Conservation (phyloP, 2,329 filamentous ascomycete species). For the Exserohilum rostratum region DNA sequence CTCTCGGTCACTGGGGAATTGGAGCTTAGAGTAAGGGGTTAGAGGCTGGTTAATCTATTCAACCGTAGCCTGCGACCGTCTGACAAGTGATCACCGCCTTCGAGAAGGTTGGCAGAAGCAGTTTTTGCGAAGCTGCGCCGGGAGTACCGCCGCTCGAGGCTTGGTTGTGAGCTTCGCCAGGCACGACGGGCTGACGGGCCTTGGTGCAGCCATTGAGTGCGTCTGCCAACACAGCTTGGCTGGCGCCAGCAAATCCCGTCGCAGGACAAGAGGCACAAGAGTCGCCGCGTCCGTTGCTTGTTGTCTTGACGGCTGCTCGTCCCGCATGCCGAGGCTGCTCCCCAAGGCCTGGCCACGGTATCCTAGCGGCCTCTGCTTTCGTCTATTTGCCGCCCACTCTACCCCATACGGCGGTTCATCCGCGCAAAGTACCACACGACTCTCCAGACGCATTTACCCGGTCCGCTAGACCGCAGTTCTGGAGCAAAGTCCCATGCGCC, state of each 20-base stretch:
- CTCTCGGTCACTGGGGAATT: slow-evolving; percentile 13
- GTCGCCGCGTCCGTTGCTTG: slow-evolving; percentile 11
- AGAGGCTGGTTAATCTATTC: slow-evolving; percentile 25
- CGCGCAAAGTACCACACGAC: slow-evolving; percentile 26
- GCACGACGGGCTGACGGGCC: slow-evolving; percentile 9
- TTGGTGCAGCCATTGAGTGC: background rate
- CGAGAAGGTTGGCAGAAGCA: slow-evolving; percentile 14
- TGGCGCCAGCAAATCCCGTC: slow-evolving; percentile 2
- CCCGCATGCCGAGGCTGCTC: slow-evolving; percentile 15
- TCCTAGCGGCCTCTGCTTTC: slow-evolving; percentile 18
- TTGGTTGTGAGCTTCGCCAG: slow-evolving; percentile 9
- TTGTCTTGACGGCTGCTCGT: slow-evolving; percentile 11
- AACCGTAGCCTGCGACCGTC: slow-evolving; percentile 17
- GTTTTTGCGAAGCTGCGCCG: background rate
- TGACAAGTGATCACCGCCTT: slow-evolving; percentile 14
- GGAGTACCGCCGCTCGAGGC: slow-evolving; percentile 3
- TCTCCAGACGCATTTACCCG: slow-evolving; percentile 36
- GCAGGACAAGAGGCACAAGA: background rate
- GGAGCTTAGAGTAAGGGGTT: slow-evolving; percentile 21
- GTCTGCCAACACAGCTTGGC: slow-evolving; percentile 1
- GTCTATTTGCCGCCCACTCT: slow-evolving; percentile 24
- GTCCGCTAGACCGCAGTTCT: slow-evolving; percentile 35
- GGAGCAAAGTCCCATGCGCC: slow-evolving; percentile 22
- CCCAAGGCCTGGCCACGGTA: slow-evolving; percentile 10
- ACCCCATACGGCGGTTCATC: slow-evolving; percentile 28